Percentiles rank a stretch among this genome's conserved stretches.
Conservation (phyloP, 805 yeast genomes). For the Tetrapisispora taiwanensis region DNA sequence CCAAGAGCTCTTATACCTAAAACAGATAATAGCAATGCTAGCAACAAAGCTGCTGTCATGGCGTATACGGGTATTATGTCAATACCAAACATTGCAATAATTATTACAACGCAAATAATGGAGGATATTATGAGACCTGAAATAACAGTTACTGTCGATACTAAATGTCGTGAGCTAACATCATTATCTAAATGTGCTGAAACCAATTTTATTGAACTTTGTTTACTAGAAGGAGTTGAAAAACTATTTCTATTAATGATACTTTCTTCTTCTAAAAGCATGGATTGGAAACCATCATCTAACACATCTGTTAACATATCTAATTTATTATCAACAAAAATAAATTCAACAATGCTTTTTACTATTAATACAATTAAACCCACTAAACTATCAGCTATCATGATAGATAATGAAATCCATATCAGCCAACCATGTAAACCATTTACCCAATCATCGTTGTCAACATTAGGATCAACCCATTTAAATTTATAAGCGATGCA, state of each 20-base stretch:
- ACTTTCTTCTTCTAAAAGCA: constrained; percentile 26
- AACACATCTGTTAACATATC: constrained; percentile 14
- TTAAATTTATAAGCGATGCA: constrained; percentile 59
- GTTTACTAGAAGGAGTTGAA: constrained; percentile 7
- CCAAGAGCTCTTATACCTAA: constrained; percentile 91
- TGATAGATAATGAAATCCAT: constrained; percentile 86
- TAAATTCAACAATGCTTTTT: constrained; percentile 31
- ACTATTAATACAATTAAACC: constrained; percentile 57
- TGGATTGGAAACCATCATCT: constrained; percentile 26
- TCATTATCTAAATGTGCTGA: constrained; percentile 28
- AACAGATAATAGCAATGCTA: constrained; percentile 73
- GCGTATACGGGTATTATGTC: constrained; percentile 61
- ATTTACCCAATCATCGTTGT: constrained; percentile 67
- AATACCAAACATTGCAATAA: constrained; percentile 57
- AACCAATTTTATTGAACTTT: constrained; percentile 23
- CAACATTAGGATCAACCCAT: constrained; percentile 87
- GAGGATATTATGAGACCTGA: constrained; percentile 60
- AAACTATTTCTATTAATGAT: constrained; percentile 15
- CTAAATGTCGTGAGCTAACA: constrained; percentile 38
- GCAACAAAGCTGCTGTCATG: constrained; percentile 50
- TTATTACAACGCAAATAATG: constrained; percentile 52
- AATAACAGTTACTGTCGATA: constrained; percentile 39
- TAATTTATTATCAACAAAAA: constrained; percentile 19
- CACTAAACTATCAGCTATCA: constrained; percentile 86
- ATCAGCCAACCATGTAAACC: constrained; percentile 97